Evolutionary conservation across 208 protist genomes (phyloP).

Genomic region (Trypanosoma platydactyli): DNA sequence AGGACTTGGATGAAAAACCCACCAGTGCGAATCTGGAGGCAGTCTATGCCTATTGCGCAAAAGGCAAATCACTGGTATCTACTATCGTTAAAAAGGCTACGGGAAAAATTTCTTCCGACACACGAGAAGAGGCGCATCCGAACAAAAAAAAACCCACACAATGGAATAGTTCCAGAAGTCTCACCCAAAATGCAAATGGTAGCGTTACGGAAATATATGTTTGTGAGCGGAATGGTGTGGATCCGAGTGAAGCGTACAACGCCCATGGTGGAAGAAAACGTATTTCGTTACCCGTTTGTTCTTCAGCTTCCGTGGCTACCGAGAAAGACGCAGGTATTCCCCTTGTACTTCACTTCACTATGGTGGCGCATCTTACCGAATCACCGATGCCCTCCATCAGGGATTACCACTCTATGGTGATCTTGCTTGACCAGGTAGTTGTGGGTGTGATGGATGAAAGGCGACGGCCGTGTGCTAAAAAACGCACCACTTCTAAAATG

Average conservation of each 20-base stretch:
- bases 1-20: slow-evolving; percentile 34
- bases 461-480: not conserved
- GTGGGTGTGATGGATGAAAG: slow-evolving; percentile 48
- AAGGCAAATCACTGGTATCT: slow-evolving; percentile 47
- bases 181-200: slow-evolving; percentile 9
- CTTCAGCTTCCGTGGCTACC: slow-evolving; percentile 30
- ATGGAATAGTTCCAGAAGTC: too few relatives aligned
- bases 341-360: slow-evolving; percentile 44
- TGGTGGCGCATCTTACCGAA: slow-evolving; percentile 43
- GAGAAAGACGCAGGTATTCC: slow-evolving; percentile 35
- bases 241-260: slow-evolving; percentile 67
- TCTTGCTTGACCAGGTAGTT: slow-evolving; percentile 56
- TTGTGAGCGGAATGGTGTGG: slow-evolving; percentile 38
- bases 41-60: slow-evolving; percentile 45
- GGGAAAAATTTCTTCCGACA: slow-evolving; percentile 23
- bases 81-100: slow-evolving; percentile 33
- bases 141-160: slow-evolving; percentile 1
- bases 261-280: slow-evolving; percentile 40
- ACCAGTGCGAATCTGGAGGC: slow-evolving; percentile 60
- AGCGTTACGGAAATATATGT: slow-evolving; percentile 22
- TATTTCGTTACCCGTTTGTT: slow-evolving; percentile 47
- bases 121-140: slow-evolving; percentile 25
- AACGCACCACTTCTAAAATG: slow-evolving; percentile 4
- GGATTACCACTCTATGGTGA: slow-evolving; percentile 49
- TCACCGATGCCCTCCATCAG: slow-evolving; percentile 21